Conservation (phyloP, 2,329 filamentous ascomycete species). For the Byssoonygena ceratinophila region DNA sequence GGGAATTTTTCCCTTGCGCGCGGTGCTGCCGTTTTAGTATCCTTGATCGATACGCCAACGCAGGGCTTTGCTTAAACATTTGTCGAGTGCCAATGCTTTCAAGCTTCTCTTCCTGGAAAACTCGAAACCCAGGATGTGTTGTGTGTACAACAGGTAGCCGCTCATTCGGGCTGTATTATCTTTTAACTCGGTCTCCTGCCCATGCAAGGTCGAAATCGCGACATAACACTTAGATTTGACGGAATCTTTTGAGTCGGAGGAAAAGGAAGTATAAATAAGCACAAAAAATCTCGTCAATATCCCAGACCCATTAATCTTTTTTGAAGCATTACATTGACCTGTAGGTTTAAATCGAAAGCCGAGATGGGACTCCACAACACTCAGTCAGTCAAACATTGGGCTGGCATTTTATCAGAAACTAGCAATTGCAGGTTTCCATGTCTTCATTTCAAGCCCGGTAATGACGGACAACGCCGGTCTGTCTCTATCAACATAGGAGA, state of each 20-base stretch:
- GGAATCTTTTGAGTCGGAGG: background rate
- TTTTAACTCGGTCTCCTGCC: no score
- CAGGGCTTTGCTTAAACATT: background rate
- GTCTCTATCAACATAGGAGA: background rate
- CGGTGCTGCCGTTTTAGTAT: background rate
- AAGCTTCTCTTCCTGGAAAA: background rate
- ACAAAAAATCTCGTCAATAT: background rate
- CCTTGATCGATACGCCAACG: background rate
- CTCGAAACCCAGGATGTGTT: background rate
- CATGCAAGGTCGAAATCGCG: background rate
- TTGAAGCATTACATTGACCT: background rate
- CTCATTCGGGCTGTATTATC: no score
- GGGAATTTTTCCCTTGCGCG: background rate
- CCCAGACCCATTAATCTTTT: background rate
- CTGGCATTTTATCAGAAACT: background rate
- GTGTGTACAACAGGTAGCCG: background rate
- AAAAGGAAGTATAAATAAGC: background rate
- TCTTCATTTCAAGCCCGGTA: background rate
- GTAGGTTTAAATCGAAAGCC: background rate
- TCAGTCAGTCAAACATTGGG: background rate
- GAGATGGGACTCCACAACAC: background rate
- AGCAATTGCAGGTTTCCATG: background rate
- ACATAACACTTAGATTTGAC: background rate
- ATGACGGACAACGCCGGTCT: background rate
- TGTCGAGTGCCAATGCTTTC: background rate